phyloP scores from a whole-genome alignment of 192 early-diverging fungal genomes.

The Blastocladiella britannica region DNA sequence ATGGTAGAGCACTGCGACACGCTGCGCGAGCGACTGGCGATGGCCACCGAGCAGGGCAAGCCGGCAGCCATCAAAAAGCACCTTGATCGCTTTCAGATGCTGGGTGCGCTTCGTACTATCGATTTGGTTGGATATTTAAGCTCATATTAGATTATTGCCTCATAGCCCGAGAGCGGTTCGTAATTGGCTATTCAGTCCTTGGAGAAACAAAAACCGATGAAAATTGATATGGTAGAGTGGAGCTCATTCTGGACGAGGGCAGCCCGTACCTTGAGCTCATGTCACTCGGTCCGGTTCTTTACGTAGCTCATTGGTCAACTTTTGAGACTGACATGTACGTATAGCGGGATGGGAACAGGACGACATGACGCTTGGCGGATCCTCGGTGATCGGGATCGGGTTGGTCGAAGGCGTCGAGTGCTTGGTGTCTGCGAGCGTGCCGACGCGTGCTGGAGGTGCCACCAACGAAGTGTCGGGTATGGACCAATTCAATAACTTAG shows the following conservation, averaged over 20 bases:
- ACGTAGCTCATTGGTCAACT: too few relatives aligned
- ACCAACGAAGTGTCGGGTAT: slow-evolving; percentile 34
- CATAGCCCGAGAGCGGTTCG: background rate
- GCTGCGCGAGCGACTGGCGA: slow-evolving; percentile 26
- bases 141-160: background rate
- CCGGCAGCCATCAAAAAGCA: slow-evolving; percentile 24
- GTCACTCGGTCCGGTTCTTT: too few relatives aligned
- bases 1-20: slow-evolving; percentile 24
- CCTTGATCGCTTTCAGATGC: slow-evolving; percentile 32
- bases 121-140: background rate
- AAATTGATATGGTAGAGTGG: slow-evolving; percentile 17
- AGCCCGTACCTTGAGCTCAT: slow-evolving; percentile 40
- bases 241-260: slow-evolving; percentile 36
- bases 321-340: too few relatives aligned
- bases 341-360: slow-evolving; percentile 41
- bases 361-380: slow-evolving; percentile 42
- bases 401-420: slow-evolving; percentile 38
- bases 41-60: slow-evolving; percentile 26
- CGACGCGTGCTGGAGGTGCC: slow-evolving; percentile 38
- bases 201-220: background rate
- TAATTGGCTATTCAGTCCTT: slow-evolving; percentile 3
- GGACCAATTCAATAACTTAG: too few relatives aligned
- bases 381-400: slow-evolving; percentile 39
- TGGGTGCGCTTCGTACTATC: slow-evolving; percentile 15
- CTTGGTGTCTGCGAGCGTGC: slow-evolving; percentile 32